phyloP scores from a whole-genome alignment of 352 stramenopile genomes.

The Phytophthora vignae region DNA sequence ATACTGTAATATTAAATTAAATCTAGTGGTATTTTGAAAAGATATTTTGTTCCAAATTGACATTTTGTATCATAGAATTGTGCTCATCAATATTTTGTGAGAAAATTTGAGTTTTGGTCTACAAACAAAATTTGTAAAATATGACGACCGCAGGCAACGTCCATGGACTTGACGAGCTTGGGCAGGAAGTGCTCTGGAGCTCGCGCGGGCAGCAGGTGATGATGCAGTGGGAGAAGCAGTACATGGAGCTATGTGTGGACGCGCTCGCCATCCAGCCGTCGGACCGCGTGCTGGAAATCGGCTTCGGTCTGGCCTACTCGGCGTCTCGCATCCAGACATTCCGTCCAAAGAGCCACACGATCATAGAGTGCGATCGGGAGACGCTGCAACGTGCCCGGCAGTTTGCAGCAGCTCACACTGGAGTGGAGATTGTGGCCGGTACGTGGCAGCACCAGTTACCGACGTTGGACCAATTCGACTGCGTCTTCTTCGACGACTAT shows the following conservation, averaged over 20 bases:
- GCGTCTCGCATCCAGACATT: constrained; percentile 74
- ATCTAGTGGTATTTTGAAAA: too few relatives aligned
- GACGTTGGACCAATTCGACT: constrained; percentile 69
- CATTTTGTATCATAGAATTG: too few relatives aligned
- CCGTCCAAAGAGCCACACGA: constrained; percentile 59
- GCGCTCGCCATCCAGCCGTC: constrained; percentile 53
- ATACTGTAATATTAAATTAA: too few relatives aligned
- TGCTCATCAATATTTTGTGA: too few relatives aligned
- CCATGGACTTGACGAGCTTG: constrained; percentile 51
- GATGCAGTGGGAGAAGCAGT: constrained; percentile 89
- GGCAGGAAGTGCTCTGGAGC: constrained; percentile 64
- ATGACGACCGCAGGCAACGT: constrained; percentile 59
- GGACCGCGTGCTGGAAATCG: constrained; percentile 85
- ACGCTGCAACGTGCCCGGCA: constrained; percentile 53
- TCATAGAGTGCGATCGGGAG: constrained; percentile 83
- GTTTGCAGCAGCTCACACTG: constrained; percentile 49
- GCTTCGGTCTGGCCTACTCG: constrained; percentile 88
- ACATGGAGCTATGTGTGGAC: constrained; percentile 83
- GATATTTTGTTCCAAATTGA: too few relatives aligned
- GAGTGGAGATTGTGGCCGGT: constrained; percentile 63
- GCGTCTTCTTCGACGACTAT: constrained; percentile 88
- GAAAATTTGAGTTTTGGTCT: background rate
- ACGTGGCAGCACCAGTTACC: constrained; percentile 76
- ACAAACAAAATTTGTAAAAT: background rate
- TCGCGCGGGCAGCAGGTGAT: constrained; percentile 87